Conservation (phyloP, 2,329 filamentous ascomycete species). For the Trichoderma koningii region DNA sequence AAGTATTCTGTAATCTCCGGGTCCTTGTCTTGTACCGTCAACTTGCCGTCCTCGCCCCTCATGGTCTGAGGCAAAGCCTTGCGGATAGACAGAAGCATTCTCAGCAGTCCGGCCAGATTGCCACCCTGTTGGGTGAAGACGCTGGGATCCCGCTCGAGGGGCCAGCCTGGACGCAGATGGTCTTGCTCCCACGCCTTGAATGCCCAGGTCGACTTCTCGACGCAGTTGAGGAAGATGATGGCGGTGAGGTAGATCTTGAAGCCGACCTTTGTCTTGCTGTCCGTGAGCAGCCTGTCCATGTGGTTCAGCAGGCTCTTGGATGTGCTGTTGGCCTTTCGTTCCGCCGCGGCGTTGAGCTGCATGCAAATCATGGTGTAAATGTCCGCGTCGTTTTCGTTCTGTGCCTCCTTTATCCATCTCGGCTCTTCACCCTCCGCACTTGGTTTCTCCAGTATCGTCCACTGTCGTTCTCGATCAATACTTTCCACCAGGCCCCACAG, state of each 20-base stretch:
- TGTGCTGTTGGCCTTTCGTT: constrained; percentile 62
- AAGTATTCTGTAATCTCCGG: constrained; percentile 55
- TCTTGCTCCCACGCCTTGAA: constrained; percentile 69
- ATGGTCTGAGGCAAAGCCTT: constrained; percentile 59
- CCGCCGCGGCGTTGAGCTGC: constrained; percentile 65
- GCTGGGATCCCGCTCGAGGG: constrained; percentile 58
- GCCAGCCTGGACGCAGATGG: constrained; percentile 61
- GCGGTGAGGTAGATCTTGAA: constrained; percentile 64
- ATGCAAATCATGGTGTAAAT: constrained; percentile 63
- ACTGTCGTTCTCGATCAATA: constrained; percentile 64
- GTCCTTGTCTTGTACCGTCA: constrained; percentile 52
- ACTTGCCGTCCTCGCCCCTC: constrained; percentile 50
- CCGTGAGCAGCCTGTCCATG: constrained; percentile 63
- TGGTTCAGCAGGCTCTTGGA: constrained; percentile 60
- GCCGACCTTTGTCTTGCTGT: constrained; percentile 60
- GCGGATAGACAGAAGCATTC: constrained; percentile 63
- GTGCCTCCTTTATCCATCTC: constrained; percentile 52
- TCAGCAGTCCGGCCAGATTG: constrained; percentile 58
- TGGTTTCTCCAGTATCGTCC: constrained; percentile 57
- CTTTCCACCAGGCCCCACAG: constrained; percentile 67
- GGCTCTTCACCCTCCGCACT: constrained; percentile 45
- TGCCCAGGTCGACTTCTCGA: constrained; percentile 69
- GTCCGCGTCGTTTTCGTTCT: constrained; percentile 53
- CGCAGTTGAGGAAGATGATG: constrained; percentile 64
- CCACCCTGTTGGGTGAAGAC: constrained; percentile 62